Percentiles rank a stretch among this genome's conserved stretches.
These are phyloP conservation scores for Lolium rigidum DNA, from an alignment of 176 grass and related monocot species.

Conservation along the genomic window DNA sequence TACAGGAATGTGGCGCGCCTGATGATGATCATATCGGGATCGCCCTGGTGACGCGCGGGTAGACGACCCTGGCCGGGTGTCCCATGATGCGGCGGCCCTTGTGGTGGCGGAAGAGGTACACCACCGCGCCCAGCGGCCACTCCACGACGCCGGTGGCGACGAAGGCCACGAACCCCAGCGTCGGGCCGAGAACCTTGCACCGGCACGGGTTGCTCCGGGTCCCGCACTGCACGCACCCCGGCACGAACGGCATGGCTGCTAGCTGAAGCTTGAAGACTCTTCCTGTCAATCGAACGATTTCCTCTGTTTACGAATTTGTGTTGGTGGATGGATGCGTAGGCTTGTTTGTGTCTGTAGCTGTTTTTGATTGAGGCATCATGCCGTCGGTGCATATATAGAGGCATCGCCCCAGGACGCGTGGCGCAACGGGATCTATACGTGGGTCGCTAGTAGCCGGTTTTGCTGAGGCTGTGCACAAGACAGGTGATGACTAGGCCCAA, in stretches of 20 bases:
- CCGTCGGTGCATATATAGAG: neutral
- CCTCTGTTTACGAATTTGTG: too few relatives aligned
- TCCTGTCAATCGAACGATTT: too few relatives aligned
- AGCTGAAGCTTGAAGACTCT: neutral
- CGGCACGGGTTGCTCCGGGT: conserved; percentile 75
- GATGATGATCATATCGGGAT: conserved; percentile 57
- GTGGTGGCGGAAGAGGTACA: conserved; percentile 84
- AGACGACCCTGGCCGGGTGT: conserved; percentile 81
- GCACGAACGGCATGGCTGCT: conserved; percentile 15
- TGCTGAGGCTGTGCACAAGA: neutral
- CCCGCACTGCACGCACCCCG: conserved; percentile 28
- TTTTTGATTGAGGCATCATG: neutral
- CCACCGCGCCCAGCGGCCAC: conserved; percentile 82
- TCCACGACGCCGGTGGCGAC: conserved; percentile 63
- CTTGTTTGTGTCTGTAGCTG: neutral
- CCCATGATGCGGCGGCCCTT: conserved; percentile 98
- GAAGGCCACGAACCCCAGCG: conserved; percentile 82
- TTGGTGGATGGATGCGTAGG: too few relatives aligned
- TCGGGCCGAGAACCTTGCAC: conserved; percentile 89
- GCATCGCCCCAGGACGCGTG: too few relatives aligned
- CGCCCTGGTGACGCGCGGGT: conserved; percentile 60
- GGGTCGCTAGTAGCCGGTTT: neutral
- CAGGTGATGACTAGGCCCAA: neutral
- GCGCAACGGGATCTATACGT: neutral
- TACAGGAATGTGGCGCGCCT: too few relatives aligned